These are phyloP conservation scores for Clitocybe nebularis DNA, from an alignment of 1,284 basidiomycete species.

Conservation along the genomic window DNA sequence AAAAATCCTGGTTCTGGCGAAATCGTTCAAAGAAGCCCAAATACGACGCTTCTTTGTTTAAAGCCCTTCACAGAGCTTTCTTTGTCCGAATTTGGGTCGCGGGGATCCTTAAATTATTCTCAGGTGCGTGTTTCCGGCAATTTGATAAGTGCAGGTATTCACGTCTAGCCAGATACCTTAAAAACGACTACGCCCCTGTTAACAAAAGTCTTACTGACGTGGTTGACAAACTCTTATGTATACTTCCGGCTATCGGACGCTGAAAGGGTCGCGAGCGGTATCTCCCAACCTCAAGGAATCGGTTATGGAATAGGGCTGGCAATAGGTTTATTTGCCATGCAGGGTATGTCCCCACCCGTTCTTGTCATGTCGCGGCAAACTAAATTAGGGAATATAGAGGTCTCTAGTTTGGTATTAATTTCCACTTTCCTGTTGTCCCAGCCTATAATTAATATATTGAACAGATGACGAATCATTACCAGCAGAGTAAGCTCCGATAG, in stretches of 20 bases:
- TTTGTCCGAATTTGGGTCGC: slow-evolving; percentile 50
- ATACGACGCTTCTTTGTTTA: slow-evolving; percentile 57
- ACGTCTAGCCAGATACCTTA: slow-evolving; percentile 41
- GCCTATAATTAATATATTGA: neutral
- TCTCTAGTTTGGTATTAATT: slow-evolving; percentile 43
- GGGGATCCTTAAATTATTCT: slow-evolving; percentile 50
- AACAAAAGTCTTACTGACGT: slow-evolving; percentile 59
- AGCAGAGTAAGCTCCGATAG: slow-evolving; percentile 32
- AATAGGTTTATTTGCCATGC: slow-evolving; percentile 65
- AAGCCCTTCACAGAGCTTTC: slow-evolving; percentile 56
- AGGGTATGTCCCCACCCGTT: slow-evolving; percentile 38
- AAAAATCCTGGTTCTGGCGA: slow-evolving; percentile 3
- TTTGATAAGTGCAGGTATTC: neutral
- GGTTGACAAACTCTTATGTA: slow-evolving; percentile 54
- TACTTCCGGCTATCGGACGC: slow-evolving; percentile 37
- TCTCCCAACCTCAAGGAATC: slow-evolving; percentile 40
- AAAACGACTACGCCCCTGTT: slow-evolving; percentile 60
- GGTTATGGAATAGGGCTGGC: slow-evolving; percentile 55
- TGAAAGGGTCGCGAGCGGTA: slow-evolving; percentile 28
- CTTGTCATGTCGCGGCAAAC: slow-evolving; percentile 4
- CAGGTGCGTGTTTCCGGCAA: slow-evolving; percentile 35
- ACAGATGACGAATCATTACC: slow-evolving; percentile 50
- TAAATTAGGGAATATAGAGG: slow-evolving; percentile 29
- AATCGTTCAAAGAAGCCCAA: slow-evolving; percentile 24
- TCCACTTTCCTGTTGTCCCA: neutral